These are phyloP conservation scores for Isochrysis galbana DNA, from an alignment of 78 protist genomes.

Conservation along the genomic window DNA sequence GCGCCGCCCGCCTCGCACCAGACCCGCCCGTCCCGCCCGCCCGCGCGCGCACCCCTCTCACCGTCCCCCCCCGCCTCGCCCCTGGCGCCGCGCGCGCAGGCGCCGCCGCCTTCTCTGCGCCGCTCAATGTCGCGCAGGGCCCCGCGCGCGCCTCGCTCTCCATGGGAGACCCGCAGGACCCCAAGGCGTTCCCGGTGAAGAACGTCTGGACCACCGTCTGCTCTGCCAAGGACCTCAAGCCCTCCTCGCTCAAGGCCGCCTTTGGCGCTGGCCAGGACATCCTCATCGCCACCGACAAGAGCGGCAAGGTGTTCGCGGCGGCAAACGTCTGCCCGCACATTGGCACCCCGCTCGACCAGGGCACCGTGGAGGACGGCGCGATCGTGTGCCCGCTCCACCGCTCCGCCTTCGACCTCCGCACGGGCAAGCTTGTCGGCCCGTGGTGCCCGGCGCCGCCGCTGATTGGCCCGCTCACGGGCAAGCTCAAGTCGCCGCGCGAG, in stretches of 20 bases:
- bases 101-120: no score
- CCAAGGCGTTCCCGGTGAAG: not conserved
- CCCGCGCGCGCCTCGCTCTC: no score
- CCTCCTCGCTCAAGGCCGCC: not conserved
- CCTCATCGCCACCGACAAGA: not conserved
- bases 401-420: not conserved
- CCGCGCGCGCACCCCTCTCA: no score
- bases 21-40: no score
- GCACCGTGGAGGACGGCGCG: not conserved
- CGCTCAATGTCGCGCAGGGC: no score
- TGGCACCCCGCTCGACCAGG: not conserved
- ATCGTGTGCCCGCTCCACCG: not conserved
- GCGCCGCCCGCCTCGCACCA: no score
- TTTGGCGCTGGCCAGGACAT: not conserved
- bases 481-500: not conserved
- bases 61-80: no score
- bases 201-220: not conserved
- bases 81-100: no score
- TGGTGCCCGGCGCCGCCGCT: constrained; percentile 31
- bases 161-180: no score
- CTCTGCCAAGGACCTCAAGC: not conserved
- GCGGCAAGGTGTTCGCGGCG: not conserved
- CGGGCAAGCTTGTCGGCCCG: not conserved
- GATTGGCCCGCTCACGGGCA: not conserved
- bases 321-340: constrained; percentile 14